Evolutionary conservation across 2,329 filamentous ascomycete genomes (phyloP).

Genomic region (Macrophomina tecta): DNA sequence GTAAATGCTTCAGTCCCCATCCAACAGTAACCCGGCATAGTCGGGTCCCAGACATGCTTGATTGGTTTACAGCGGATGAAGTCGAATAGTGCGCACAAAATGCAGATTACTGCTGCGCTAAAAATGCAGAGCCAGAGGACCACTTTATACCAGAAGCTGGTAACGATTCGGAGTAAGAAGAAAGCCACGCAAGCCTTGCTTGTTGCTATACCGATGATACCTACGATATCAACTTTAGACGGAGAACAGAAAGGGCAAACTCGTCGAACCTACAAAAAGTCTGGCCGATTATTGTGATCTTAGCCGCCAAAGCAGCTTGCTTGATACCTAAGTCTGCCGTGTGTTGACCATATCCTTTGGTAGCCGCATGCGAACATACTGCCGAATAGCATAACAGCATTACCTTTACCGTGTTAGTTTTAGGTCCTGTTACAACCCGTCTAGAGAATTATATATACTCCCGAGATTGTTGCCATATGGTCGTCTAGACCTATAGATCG

Average conservation of each 20-base stretch:
- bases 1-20: slow-evolving; percentile 36
- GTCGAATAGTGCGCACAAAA: slow-evolving; percentile 37
- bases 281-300: slow-evolving; percentile 41
- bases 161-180: slow-evolving; percentile 41
- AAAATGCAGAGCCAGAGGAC: slow-evolving; percentile 41
- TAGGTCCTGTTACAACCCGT: neutral
- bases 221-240: neutral
- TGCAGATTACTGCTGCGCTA: slow-evolving; percentile 36
- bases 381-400: slow-evolving; percentile 38
- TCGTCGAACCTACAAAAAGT: slow-evolving; percentile 33
- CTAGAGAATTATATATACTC: neutral
- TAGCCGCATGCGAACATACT: slow-evolving; percentile 35
- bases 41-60: slow-evolving; percentile 38
- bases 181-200: slow-evolving; percentile 40
- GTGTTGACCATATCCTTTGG: slow-evolving; percentile 37
- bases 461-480: slow-evolving; percentile 33
- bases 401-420: slow-evolving; percentile 30
- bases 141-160: slow-evolving; percentile 37
- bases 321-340: slow-evolving; percentile 33
- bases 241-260: neutral
- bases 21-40: slow-evolving; percentile 35
- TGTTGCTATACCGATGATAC: slow-evolving; percentile 39
- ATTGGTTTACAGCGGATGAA: slow-evolving; percentile 39
- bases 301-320: slow-evolving; percentile 39
- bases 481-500: slow-evolving; percentile 40